Evolutionary conservation across 768 basidiomycete species (phyloP).

Genomic region (Hericium rajendrae): DNA sequence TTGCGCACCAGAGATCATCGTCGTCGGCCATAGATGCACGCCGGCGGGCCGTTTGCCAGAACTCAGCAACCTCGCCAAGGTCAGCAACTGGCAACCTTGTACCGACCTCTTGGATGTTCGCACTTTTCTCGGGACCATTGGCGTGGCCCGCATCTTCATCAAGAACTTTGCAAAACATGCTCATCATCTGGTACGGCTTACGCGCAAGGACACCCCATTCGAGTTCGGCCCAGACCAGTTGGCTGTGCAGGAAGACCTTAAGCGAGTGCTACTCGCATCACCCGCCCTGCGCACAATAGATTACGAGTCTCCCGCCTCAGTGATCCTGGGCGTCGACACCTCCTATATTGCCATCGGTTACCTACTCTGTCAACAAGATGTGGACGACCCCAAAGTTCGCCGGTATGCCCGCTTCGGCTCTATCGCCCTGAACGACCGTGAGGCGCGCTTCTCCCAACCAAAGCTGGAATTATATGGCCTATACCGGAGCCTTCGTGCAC

Average conservation of each 20-base stretch:
- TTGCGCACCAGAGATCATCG: slow-evolving; percentile 16
- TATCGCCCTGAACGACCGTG: slow-evolving; percentile 25
- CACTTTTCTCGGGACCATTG: slow-evolving; percentile 17
- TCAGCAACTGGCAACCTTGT: slow-evolving; percentile 16
- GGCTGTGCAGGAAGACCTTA: slow-evolving; percentile 11
- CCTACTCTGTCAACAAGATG: slow-evolving; percentile 20
- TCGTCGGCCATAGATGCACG: slow-evolving; percentile 31
- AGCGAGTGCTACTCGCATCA: slow-evolving; percentile 5
- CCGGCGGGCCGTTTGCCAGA: slow-evolving; percentile 24
- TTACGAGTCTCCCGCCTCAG: slow-evolving; percentile 9
- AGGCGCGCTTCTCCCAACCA: slow-evolving; percentile 15
- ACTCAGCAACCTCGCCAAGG: slow-evolving; percentile 17
- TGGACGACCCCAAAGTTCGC: slow-evolving; percentile 6
- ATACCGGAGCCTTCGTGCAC: slow-evolving; percentile 4
- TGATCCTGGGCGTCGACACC: slow-evolving; percentile 20
- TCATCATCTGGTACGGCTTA: slow-evolving; percentile 12
- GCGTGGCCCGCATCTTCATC: slow-evolving; percentile 16
- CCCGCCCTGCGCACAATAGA: slow-evolving; percentile 6
- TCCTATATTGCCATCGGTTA: slow-evolving; percentile 18
- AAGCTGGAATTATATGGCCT: slow-evolving; percentile 22
- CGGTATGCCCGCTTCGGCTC: slow-evolving; percentile 27
- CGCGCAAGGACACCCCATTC: slow-evolving; percentile 15
- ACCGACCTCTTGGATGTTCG: slow-evolving; percentile 15
- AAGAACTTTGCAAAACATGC: slow-evolving; percentile 15
- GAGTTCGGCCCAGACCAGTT: slow-evolving; percentile 10